Base-by-base conservation (phyloP, 2,329 filamentous ascomycete genomes). In the Colletotrichum sp. region DNA sequence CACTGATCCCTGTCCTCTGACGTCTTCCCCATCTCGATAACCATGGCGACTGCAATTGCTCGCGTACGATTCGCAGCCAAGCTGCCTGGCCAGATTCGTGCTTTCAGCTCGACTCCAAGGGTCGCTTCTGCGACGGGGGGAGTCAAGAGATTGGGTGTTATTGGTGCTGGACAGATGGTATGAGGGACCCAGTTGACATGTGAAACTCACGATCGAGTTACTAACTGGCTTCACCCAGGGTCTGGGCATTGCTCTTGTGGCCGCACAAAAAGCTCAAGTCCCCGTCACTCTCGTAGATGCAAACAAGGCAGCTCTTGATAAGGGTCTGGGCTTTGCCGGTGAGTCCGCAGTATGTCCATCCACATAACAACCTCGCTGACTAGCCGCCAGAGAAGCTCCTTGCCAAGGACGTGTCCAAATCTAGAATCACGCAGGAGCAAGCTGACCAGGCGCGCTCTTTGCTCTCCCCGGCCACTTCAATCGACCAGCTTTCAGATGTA, bases 81-180 rank as follows among this genome's bases (percentile, higher is more conserved):
- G 52, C 69, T 86, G 62, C 78, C 82, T n/a, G 84, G 85, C 70
- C 87, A 88, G 76, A 79, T 84, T 70, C 87, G 94, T 81, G 86
- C 85, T 81, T 98, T 98, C 87, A 96, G 94, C 87, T 93, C 92
- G 39, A 92, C 91, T 52, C 85, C 92, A 61, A 87, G 89, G 62
- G 89, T 90, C 59, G 83, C 88, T 80, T 92, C 92, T 77, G 92
- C 93, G 72, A 72, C 62, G 0, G 73, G 55, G 0, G 92, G 96
- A 82, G 93, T 99, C 77, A 98, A 96, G 88, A 94, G 92, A 79
- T 88, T 99, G 57, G 97, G 96, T 82, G 96, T 99, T 66, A 90
- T 99, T 82, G 97, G 97, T 79, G 96, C 96, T 69, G 97, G 97
- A 32, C 97, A 99, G 85, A 98, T 99, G 96, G 96, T 98, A 86